Evolutionary conservation across 1,284 basidiomycete species (phyloP).

Genomic region (Chondrostereum purpureum): DNA sequence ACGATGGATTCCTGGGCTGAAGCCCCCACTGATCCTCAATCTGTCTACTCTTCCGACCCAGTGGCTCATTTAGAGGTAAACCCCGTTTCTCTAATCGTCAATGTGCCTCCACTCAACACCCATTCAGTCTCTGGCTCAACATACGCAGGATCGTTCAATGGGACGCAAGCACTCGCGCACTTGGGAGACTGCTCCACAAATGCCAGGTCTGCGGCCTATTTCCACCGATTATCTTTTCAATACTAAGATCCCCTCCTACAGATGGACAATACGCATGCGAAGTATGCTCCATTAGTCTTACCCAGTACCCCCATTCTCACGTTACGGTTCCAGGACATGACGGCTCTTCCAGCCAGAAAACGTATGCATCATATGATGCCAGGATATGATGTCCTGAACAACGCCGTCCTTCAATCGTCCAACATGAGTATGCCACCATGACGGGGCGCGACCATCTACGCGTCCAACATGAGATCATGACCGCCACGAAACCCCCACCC

Average conservation of each 20-base stretch:
- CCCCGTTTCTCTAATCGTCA: background rate
- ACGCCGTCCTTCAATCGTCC: conserved; percentile 40
- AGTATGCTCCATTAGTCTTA: conserved; percentile 23
- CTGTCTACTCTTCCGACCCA: conserved; percentile 39
- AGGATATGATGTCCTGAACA: conserved; percentile 41
- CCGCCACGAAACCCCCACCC: conserved; percentile 22
- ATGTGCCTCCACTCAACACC: conserved; percentile 6
- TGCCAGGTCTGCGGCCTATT: conserved; percentile 29
- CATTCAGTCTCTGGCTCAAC: conserved; percentile 27
- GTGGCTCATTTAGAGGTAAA: conserved; percentile 48
- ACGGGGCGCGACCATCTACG: no score
- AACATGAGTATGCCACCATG: no score
- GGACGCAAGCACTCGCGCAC: conserved; percentile 49
- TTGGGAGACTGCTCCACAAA: conserved; percentile 47
- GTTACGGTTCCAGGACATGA: conserved; percentile 35
- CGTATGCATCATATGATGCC: conserved; percentile 56
- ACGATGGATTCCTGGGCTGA: conserved; percentile 19
- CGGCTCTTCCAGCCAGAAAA: conserved; percentile 49
- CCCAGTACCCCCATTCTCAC: conserved; percentile 17
- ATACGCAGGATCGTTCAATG: conserved; percentile 35
- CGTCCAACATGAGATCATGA: no score
- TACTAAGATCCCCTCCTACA: conserved; percentile 12
- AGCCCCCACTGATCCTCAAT: conserved; percentile 5
- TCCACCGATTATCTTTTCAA: conserved; percentile 4
- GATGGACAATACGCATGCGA: conserved; percentile 39